phyloP scores from a whole-genome alignment of 1,284 basidiomycete genomes.

The Sanghuangporus weigelae region DNA sequence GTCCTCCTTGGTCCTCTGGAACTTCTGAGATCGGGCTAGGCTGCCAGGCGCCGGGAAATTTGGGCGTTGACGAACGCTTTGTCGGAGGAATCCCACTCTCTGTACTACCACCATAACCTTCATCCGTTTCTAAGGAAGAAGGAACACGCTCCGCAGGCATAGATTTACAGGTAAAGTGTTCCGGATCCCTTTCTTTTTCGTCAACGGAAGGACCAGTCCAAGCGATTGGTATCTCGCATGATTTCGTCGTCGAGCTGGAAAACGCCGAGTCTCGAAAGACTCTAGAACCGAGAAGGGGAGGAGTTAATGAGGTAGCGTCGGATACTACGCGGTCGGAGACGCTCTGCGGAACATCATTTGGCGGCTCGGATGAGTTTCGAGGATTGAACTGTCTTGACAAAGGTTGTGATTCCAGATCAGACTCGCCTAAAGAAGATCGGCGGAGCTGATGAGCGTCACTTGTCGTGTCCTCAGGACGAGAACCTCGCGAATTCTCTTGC shows the following conservation, averaged over 20 bases:
- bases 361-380: slow-evolving; percentile 3
- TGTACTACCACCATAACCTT: slow-evolving; percentile 24
- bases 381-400: slow-evolving; percentile 7
- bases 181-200: slow-evolving; percentile 3
- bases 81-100: slow-evolving; percentile 26
- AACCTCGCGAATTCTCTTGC: background rate
- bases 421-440: slow-evolving; percentile 1
- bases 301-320: slow-evolving; percentile 26
- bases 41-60: slow-evolving; percentile 41
- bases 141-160: background rate
- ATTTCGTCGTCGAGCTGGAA: slow-evolving; percentile 40
- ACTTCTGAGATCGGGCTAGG: slow-evolving; percentile 38
- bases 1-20: slow-evolving; percentile 26
- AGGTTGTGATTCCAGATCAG: slow-evolving; percentile 3
- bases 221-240: slow-evolving; percentile 43
- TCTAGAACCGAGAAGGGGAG: slow-evolving; percentile 35
- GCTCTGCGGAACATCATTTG: slow-evolving; percentile 11
- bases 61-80: slow-evolving; percentile 28
- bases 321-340: slow-evolving; percentile 13
- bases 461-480: background rate
- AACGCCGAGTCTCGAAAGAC: slow-evolving; percentile 45
- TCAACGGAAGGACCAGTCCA: slow-evolving; percentile 42
- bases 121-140: slow-evolving; percentile 20
- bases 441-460: background rate
- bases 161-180: background rate